Conservation (phyloP, 163 green algal species). For the Prototheca cutis region DNA sequence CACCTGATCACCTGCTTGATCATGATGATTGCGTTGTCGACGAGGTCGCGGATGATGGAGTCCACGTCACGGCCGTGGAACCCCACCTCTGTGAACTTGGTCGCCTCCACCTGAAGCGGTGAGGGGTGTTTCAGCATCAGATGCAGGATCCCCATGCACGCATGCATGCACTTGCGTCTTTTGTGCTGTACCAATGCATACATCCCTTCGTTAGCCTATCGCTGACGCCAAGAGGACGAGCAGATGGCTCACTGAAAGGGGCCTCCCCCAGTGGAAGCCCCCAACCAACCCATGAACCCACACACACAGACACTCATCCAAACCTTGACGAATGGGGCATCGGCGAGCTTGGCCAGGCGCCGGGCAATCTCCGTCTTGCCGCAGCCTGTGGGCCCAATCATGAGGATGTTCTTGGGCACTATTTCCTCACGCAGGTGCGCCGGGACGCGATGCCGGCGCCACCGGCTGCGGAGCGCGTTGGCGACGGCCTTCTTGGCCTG, state of each 20-base stretch:
- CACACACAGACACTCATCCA: background rate
- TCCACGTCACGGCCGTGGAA: conserved; percentile 95
- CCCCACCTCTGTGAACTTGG: conserved; percentile 97
- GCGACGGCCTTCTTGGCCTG: conserved; percentile 89
- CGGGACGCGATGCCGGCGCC: conserved; percentile 71
- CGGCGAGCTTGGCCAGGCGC: conserved; percentile 82
- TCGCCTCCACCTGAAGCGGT: conserved; percentile 74
- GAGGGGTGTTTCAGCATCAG: too few relatives aligned
- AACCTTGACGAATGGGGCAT: conserved; percentile 96
- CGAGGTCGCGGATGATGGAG: conserved; percentile 89
- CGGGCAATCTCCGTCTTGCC: conserved; percentile 97
- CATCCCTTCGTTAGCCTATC: too few relatives aligned
- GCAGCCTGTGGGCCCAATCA: conserved; percentile 92
- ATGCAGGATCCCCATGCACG: too few relatives aligned
- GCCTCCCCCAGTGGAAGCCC: too few relatives aligned
- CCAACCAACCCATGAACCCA: background rate
- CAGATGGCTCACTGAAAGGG: too few relatives aligned
- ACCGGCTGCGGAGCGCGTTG: conserved; percentile 89
- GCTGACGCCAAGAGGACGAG: too few relatives aligned
- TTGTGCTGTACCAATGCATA: too few relatives aligned
- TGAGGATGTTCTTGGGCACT: conserved; percentile 96
- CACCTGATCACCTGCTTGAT: conserved; percentile 38
- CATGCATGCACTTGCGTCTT: too few relatives aligned
- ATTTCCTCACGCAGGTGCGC: conserved; percentile 71
- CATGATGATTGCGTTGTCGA: conserved; percentile 76